Conservation (phyloP, 495 filamentous ascomycete genomes). For the Copromyces sp. region DNA sequence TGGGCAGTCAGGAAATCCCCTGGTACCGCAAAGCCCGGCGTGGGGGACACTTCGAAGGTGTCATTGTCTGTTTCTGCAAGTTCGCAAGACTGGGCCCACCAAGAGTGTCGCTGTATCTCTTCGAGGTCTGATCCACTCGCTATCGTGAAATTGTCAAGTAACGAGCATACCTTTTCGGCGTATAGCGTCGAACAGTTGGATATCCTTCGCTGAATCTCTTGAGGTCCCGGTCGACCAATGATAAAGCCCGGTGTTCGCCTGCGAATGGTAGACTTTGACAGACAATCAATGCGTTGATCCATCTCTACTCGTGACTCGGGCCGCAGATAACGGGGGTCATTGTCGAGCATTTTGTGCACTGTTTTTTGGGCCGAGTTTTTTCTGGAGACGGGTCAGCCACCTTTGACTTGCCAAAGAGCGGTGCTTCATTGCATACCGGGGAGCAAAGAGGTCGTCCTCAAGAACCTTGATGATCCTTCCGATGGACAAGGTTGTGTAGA, state of each 20-base stretch:
- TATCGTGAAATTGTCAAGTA: conserved; percentile 20
- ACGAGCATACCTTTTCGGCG: conserved; percentile 14
- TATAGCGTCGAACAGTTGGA: conserved; percentile 21
- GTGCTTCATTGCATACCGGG: conserved; percentile 16
- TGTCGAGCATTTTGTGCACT: conserved; percentile 35
- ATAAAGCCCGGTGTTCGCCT: background rate
- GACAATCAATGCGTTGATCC: conserved; percentile 26
- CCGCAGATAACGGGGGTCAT: conserved; percentile 37
- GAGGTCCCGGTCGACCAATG: background rate
- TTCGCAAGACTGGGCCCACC: conserved; percentile 3
- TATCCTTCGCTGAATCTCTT: conserved; percentile 10
- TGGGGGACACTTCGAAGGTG: conserved; percentile 15
- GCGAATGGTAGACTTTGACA: conserved; percentile 14
- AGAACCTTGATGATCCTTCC: conserved; percentile 34
- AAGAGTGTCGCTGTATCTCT: background rate
- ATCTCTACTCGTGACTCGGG: conserved; percentile 35
- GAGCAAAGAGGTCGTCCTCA: conserved; percentile 33
- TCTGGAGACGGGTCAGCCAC: conserved; percentile 14
- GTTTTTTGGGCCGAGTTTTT: conserved; percentile 40
- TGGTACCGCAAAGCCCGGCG: conserved; percentile 21
- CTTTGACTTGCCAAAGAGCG: background rate
- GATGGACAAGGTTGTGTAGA: conserved; percentile 34
- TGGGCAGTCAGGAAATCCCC: conserved; percentile 31
- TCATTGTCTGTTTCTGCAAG: background rate
- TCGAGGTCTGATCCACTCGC: conserved; percentile 8